Evolutionary conservation across 2,329 filamentous ascomycete species (phyloP).

Genomic region (Penicillium sp.): DNA sequence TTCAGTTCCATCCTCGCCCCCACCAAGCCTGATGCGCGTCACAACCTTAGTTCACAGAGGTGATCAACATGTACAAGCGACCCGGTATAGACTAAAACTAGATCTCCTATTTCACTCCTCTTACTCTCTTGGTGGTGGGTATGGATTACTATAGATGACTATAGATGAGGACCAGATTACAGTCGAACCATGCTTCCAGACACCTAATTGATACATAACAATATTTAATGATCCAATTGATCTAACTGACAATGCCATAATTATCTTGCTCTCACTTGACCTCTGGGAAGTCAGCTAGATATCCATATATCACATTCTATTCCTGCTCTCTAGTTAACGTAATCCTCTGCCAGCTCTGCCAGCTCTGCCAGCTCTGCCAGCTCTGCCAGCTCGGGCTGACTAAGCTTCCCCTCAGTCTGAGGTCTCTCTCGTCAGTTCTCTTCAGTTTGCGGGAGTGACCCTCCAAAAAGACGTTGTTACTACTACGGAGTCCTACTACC

Average conservation of each 20-base stretch:
- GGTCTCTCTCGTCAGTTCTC: background rate
- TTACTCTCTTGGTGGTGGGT: too few species aligned
- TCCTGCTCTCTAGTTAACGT: too few species aligned
- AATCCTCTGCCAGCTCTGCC: too few species aligned
- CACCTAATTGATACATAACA: background rate
- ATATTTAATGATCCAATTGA: background rate
- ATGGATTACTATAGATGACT: too few species aligned
- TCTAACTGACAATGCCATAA: too few species aligned
- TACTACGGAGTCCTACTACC: background rate
- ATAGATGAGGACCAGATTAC: background rate
- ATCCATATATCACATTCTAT: too few species aligned
- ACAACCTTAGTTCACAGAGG: background rate
- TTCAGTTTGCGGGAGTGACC: background rate
- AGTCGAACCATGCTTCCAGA: background rate
- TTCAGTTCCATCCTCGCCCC: background rate
- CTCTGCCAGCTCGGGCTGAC: conserved; percentile 20
- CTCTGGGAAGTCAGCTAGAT: background rate
- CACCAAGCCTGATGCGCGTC: background rate
- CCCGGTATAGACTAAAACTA: background rate
- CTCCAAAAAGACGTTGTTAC: conserved; percentile 13
- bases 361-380: conserved; percentile 1
- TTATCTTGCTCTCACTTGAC: background rate
- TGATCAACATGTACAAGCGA: background rate
- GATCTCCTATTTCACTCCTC: background rate
- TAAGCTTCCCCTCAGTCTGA: conserved; percentile 14